Evolutionary conservation across 176 grass and related monocot genomes (phyloP), one percentile per base, ranked within the genome.

Genomic region (Oryza glaberrima): DNA sequence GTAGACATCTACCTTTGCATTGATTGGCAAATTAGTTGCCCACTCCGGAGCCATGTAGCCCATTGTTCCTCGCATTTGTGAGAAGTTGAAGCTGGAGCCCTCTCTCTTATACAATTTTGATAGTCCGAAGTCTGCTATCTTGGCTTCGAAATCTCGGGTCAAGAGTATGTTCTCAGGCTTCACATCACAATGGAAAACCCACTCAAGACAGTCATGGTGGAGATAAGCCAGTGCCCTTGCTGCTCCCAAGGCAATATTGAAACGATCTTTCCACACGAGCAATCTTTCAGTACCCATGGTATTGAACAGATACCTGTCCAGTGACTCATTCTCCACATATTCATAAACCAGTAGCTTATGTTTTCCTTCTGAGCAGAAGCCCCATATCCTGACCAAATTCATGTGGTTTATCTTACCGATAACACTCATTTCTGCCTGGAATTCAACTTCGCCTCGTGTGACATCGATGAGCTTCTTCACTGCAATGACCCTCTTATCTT

Each of bases 391-490:
- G 11, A 93, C 84, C 19, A 96, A 56, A 28, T 96, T 96, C 6
- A 96, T 93, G 65, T 96, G 94, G 81, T 96, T 89, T 70, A 96
- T 93, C 63, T 84, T 75, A 13, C 84, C 88, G 52, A 96, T 88
- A 20, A 96, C 9, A 14, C 77, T 83, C 73, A 96, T 83, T 49
- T 96, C 88, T 41, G 78, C 84, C 84, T 74, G 83, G 67, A 96
- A 93, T 17, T 96, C 94, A 12, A 91, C 94, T 64, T 93, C 86
- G 1, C 84, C 78, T 17, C 85, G 64, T n/a, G 32, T 46, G 32
- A 78, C 72, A 35, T 86, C 68, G 26, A 61, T 84, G 9, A 93
- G 85, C 78, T 88, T 91, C 85, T 93, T 96, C 16, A 93, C 88
- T 0, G 91, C 91, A 5, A 96, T 81, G 2, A 96, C 69, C 56